phyloP scores from a whole-genome alignment of 805 yeast genomes.

The Metschnikowia gelsemii region DNA sequence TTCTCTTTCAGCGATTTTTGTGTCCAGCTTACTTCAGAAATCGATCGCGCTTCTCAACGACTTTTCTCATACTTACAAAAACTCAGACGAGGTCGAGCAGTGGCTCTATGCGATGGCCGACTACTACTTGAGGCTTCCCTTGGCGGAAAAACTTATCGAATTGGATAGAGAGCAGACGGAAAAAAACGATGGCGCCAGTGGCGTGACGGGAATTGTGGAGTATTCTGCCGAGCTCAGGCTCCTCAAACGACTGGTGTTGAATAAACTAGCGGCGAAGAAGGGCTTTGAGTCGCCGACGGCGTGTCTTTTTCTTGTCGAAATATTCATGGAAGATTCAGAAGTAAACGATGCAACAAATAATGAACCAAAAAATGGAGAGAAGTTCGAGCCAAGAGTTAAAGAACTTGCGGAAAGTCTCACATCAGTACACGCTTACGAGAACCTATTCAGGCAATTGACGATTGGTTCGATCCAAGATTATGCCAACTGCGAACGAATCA shows the following conservation, averaged over 20 bases:
- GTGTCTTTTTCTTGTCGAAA: slow-evolving; percentile 22
- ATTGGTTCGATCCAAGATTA: slow-evolving; percentile 55
- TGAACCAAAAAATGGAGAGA: neutral
- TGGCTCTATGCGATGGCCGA: slow-evolving; percentile 41
- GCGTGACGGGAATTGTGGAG: slow-evolving; percentile 31
- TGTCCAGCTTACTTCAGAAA: slow-evolving; percentile 40
- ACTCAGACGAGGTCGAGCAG: slow-evolving; percentile 29
- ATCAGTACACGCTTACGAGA: slow-evolving; percentile 23
- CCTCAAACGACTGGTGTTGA: slow-evolving; percentile 41
- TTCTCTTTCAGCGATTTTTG: slow-evolving; percentile 42
- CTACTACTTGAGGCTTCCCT: slow-evolving; percentile 35
- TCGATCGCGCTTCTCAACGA: slow-evolving; percentile 43
- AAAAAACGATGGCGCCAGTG: slow-evolving; percentile 15
- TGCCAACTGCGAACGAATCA: slow-evolving; percentile 50
- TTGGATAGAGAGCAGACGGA: slow-evolving; percentile 14
- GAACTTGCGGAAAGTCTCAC: slow-evolving; percentile 19
- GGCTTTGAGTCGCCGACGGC: slow-evolving; percentile 21
- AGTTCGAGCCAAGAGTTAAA: slow-evolving; percentile 15
- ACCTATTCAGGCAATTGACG: slow-evolving; percentile 51
- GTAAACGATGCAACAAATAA: too few species aligned
- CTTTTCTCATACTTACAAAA: slow-evolving; percentile 24
- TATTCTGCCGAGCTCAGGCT: slow-evolving; percentile 50
- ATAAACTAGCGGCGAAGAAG: slow-evolving; percentile 11
- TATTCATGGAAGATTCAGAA: slow-evolving; percentile 8
- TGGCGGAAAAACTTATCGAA: slow-evolving; percentile 28